A percentile compares a stretch with the other conserved stretches of the same genome.
phyloP scores from a whole-genome alignment of 2,329 filamentous ascomycete species.

The Trichoderma brevicompactum region DNA sequence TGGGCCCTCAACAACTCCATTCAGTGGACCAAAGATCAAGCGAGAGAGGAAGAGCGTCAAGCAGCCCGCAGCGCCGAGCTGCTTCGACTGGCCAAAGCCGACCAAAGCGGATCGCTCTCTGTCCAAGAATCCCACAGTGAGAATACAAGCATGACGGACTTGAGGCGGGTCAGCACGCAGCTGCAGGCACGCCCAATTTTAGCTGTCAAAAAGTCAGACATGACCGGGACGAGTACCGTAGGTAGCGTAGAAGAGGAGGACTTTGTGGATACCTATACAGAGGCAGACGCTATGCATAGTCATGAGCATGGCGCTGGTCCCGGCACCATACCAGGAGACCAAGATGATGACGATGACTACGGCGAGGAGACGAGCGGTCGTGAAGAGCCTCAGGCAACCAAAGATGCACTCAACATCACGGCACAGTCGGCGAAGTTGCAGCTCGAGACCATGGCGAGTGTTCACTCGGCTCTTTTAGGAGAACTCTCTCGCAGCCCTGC shows the following conservation, averaged over 20 bases:
- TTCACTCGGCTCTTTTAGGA: slow-evolving; percentile 77
- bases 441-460: slow-evolving; percentile 84
- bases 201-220: slow-evolving; percentile 39
- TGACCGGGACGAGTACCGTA: slow-evolving; percentile 49
- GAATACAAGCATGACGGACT: slow-evolving; percentile 55
- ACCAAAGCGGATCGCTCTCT: slow-evolving; percentile 62
- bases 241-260: slow-evolving; percentile 60
- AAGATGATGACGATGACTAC: slow-evolving; percentile 72
- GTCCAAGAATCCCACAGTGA: slow-evolving; percentile 55
- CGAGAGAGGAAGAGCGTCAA: slow-evolving; percentile 83
- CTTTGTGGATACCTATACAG: slow-evolving; percentile 52
- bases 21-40: slow-evolving; percentile 97
- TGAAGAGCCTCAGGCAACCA: slow-evolving; percentile 73
- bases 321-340: slow-evolving; percentile 45
- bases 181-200: slow-evolving; percentile 10
- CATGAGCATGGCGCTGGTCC: slow-evolving; percentile 41
- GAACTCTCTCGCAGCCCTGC: slow-evolving; percentile 70
- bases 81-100: slow-evolving; percentile 77
- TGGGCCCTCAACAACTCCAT: slow-evolving; percentile 99
- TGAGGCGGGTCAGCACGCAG: slow-evolving; percentile 47
- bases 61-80: slow-evolving; percentile 75
- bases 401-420: slow-evolving; percentile 96
- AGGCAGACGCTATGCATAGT: slow-evolving; percentile 47
- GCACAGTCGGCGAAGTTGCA: slow-evolving; percentile 93
- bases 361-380: slow-evolving; percentile 74